Base-by-base conservation (phyloP, 1,284 basidiomycete genomes). In the Papiliotrema flavescens region DNA sequence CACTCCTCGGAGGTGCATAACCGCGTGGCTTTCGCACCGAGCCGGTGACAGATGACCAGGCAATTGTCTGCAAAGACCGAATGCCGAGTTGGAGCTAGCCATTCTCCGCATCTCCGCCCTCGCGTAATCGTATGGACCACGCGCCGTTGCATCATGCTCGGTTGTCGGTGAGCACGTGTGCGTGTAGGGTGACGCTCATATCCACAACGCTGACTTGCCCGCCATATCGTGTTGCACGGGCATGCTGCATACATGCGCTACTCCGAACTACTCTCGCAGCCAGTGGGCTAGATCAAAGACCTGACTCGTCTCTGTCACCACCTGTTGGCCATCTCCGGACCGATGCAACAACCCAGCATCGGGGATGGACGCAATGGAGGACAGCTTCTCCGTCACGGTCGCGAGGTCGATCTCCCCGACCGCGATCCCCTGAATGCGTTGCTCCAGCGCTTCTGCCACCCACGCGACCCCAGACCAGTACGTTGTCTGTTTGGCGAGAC, bases 391-490 rank as follows among this genome's bases (percentile, higher is more conserved):
- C 40, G 53, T 61, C 41, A 65, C 54, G 3, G 22, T 46, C 4
- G 35, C 53, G 6, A 65, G 51, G 43, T 65, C 63, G 19, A 65
- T 49, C 14, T 65, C 59, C 45, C 49, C 47, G n/a, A 46, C 54
- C 23, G 40, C 49, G 17, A 63, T 59, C 9, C 63, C 63, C 26
- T 35, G 32, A 3, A 60, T 49, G 15, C 63, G 52, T 49, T 65
- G 63, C 28, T 46, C 53, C 39, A 65, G 55, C 23, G 61, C 54
- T 37, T 60, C 59, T 5, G 57, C 59, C 2, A 65, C 56, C 63
- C 63, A 65, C 4, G 41, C 49, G 2, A 51, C 32, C n/a, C 49
- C 49, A 35, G 41, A 35, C 49, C 49, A 51, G 23, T 44, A 51
- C 23, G 5, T 35, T 3, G 42, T 45, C 42, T 51, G 49, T 23